Percentiles rank a stretch among this genome's conserved stretches.
Conservation (phyloP, 306 rosid genomes). For the Trifolium fragiferum region DNA sequence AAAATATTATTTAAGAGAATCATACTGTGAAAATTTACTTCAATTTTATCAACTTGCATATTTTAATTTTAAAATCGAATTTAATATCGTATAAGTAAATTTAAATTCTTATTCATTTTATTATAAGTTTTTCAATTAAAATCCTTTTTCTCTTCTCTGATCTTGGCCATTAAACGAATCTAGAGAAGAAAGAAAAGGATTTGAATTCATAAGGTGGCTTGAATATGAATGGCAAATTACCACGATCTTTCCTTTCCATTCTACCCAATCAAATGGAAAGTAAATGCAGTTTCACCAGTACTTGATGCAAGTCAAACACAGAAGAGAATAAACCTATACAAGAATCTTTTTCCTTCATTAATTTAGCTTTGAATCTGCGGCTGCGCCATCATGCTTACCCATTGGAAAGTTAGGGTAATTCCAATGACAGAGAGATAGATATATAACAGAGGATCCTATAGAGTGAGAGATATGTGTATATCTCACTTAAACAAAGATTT, state of each 20-base stretch:
- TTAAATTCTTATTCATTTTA: no score
- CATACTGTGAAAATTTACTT: no score
- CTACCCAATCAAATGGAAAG: background rate
- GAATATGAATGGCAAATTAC: background rate
- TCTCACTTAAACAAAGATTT: constrained; percentile 31
- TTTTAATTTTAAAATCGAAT: no score
- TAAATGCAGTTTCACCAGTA: constrained; percentile 21
- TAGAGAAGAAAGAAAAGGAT: background rate
- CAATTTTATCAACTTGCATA: no score
- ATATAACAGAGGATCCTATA: constrained; percentile 16
- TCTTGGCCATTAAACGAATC: no score
- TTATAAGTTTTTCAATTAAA: no score
- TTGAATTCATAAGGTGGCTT: background rate
- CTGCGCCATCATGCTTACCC: constrained; percentile 37
- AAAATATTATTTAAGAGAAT: no score
- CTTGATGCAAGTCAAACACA: constrained; percentile 31
- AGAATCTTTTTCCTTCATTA: constrained; percentile 30
- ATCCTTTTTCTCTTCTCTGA: no score
- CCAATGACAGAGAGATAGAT: background rate
- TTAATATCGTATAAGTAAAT: no score
- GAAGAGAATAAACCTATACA: background rate
- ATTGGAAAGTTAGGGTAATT: constrained; percentile 21
- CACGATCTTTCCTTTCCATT: background rate
- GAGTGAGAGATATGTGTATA: constrained; percentile 22
- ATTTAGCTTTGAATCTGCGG: constrained; percentile 30